Percentiles rank a stretch among this genome's conserved stretches.
Conservation (phyloP, 257 asterid species). For the Capsicum pubescens region DNA sequence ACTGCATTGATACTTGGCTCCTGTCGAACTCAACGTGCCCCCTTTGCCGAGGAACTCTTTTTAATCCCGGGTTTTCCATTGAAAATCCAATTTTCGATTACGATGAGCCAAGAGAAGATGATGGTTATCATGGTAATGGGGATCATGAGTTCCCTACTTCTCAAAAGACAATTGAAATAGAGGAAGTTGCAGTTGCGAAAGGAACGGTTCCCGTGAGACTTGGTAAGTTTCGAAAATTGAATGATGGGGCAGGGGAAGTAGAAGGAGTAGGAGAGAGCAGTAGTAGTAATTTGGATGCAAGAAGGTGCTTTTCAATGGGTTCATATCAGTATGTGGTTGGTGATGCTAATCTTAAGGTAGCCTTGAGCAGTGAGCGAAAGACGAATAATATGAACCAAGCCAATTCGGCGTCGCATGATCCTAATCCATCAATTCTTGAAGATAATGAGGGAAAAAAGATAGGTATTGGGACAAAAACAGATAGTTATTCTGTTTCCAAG, state of each 20-base stretch:
- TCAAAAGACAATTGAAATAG: slow-evolving; percentile 64
- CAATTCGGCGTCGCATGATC: slow-evolving; percentile 23
- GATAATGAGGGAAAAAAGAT: slow-evolving; percentile 75
- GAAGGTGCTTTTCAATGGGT: slow-evolving; percentile 94
- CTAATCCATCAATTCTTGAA: slow-evolving; percentile 36
- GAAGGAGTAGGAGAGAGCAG: slow-evolving; percentile 72
- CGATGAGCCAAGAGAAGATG: slow-evolving; percentile 71
- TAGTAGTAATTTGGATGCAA: slow-evolving; percentile 80
- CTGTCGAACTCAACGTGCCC: slow-evolving; percentile 90
- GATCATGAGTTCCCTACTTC: slow-evolving; percentile 48
- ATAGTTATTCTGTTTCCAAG: slow-evolving; percentile 95
- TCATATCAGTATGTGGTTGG: slow-evolving; percentile 88
- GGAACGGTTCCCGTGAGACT: slow-evolving; percentile 75
- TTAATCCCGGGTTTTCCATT: slow-evolving; percentile 70
- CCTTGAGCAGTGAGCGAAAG: slow-evolving; percentile 55
- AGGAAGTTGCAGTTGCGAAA: slow-evolving; percentile 55
- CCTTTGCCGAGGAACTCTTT: slow-evolving; percentile 83
- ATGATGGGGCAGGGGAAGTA: slow-evolving; percentile 45
- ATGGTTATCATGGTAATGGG: slow-evolving; percentile 46
- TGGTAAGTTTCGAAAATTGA: slow-evolving; percentile 60
- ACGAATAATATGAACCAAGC: background rate
- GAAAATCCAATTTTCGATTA: slow-evolving; percentile 82
- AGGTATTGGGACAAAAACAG: slow-evolving; percentile 74
- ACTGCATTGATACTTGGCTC: slow-evolving; percentile 96
- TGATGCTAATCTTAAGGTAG: slow-evolving; percentile 75